Evolutionary conservation across 352 stramenopile genomes (phyloP).

Genomic region (Pseudoperonospora humuli): DNA sequence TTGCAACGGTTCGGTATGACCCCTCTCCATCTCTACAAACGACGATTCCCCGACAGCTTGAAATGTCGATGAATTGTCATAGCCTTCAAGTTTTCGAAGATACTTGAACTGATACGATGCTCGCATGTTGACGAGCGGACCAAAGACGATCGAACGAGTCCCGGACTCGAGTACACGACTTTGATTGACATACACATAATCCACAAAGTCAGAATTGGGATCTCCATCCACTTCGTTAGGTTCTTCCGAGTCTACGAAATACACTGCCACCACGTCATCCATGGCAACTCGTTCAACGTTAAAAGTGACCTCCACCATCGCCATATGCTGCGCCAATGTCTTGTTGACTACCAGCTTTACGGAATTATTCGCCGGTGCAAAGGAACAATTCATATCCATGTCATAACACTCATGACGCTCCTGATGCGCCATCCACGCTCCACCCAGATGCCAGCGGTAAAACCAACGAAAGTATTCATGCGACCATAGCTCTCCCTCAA

Average conservation of each 20-base stretch:
- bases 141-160: conserved; percentile 10
- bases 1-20: conserved; percentile 28
- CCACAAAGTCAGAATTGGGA: conserved; percentile 16
- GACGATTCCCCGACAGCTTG: conserved; percentile 22
- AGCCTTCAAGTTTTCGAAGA: conserved; percentile 11
- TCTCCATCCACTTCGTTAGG: conserved; percentile 4
- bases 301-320: conserved; percentile 13
- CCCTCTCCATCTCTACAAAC: conserved; percentile 26
- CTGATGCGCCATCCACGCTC: conserved; percentile 17
- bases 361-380: conserved; percentile 12
- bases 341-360: conserved; percentile 17
- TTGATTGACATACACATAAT: conserved; percentile 17
- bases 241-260: conserved; percentile 18
- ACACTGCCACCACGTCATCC: conserved; percentile 18
- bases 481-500: conserved; percentile 12
- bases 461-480: conserved; percentile 18
- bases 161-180: conserved; percentile 2
- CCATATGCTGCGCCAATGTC: conserved; percentile 11
- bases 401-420: conserved; percentile 14
- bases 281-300: conserved; percentile 1
- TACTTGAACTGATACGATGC: conserved; percentile 23
- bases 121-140: conserved; percentile 18
- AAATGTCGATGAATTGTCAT: conserved; percentile 1
- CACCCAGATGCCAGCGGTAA: conserved; percentile 19
- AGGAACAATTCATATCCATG: conserved; percentile 4